Evolutionary conservation across 129 eudicot species (phyloP), one percentile per base, ranked within the genome.

Genomic region (Daucus carota): DNA sequence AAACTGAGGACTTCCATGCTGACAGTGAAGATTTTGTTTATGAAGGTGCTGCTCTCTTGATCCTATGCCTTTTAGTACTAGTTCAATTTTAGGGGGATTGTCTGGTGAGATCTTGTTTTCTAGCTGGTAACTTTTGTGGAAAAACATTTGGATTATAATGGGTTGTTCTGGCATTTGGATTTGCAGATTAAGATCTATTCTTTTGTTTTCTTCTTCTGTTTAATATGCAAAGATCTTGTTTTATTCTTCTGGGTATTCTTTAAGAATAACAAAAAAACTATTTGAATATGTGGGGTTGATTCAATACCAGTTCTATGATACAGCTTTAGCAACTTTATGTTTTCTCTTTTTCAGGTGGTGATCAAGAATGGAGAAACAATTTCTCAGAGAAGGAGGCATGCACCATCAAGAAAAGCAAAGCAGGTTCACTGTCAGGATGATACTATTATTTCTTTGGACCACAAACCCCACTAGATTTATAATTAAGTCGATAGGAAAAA

Each of bases 311-410:
- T 81, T 83, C 54, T 76, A 48, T 84, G 85, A 45, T 81, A 66
- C 89, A 85, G 91, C 95, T 90, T 86, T 88, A 87, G 77, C 81
- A 85, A 70, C 79, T 87, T 86, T 85, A 75, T 84, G 73, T 67
- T 73, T 73, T 78, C 46, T 36, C 85, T 75, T 89, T 89, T 87
- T 81, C 90, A 94, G 98, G 93, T 84, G 83, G 86, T 77, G 88
- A 84, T 89, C 96, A 89, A 89, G 93, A 76, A 84, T 87, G 96
- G 97, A 89, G 83, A 80, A 86, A 81, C 88, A 86, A 88, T 69
- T 77, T 82, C 75, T 82, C 80, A 42, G 97, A 88, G 85, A 87
- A 85, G 78, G 92, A 89, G 74, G 87, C 83, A 79, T 87, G 90
- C 92, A 85, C 91, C 84, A 77, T 89, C 86, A 87, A 85, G 84